phyloP scores from a whole-genome alignment of 2,329 filamentous ascomycete genomes.

The Aspergillus glaucus region DNA sequence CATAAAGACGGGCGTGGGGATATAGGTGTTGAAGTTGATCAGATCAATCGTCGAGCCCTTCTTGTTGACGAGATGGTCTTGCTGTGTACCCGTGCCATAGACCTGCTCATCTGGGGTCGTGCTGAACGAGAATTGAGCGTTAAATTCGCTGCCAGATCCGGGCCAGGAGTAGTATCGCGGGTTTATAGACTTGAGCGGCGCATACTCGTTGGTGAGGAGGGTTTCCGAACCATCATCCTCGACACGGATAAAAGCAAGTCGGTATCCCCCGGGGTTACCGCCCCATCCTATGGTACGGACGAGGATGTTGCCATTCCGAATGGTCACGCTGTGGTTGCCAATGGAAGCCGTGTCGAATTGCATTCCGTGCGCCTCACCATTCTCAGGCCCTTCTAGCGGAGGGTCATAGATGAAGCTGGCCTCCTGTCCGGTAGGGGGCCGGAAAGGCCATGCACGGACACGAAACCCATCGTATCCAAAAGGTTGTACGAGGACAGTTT shows the following conservation, averaged over 20 bases:
- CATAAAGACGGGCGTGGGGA: slow-evolving; percentile 54
- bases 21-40: slow-evolving; percentile 59
- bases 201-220: slow-evolving; percentile 31
- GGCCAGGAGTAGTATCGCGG: slow-evolving; percentile 32
- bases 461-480: slow-evolving; percentile 37
- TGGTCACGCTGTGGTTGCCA: slow-evolving; percentile 22
- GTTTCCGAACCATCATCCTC: slow-evolving; percentile 29
- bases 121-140: slow-evolving; percentile 30
- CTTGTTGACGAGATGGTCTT: slow-evolving; percentile 54
- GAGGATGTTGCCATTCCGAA: slow-evolving; percentile 34
- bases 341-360: slow-evolving; percentile 26
- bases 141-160: slow-evolving; percentile 29
- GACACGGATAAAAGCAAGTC: slow-evolving; percentile 30
- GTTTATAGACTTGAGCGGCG: slow-evolving; percentile 28
- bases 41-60: slow-evolving; percentile 57
- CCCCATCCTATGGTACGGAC: slow-evolving; percentile 27
- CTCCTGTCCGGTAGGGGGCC: slow-evolving; percentile 29
- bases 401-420: slow-evolving; percentile 36
- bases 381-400: slow-evolving; percentile 32
- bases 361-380: slow-evolving; percentile 26
- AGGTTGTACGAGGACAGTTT: slow-evolving; percentile 34
- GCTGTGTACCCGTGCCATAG: slow-evolving; percentile 61
- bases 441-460: slow-evolving; percentile 34
- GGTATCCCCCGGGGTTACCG: slow-evolving; percentile 26
- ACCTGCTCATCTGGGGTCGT: slow-evolving; percentile 47